Conservation (phyloP, 2,329 filamentous ascomycete genomes). For the Davidsoniella neocaledoniae region DNA sequence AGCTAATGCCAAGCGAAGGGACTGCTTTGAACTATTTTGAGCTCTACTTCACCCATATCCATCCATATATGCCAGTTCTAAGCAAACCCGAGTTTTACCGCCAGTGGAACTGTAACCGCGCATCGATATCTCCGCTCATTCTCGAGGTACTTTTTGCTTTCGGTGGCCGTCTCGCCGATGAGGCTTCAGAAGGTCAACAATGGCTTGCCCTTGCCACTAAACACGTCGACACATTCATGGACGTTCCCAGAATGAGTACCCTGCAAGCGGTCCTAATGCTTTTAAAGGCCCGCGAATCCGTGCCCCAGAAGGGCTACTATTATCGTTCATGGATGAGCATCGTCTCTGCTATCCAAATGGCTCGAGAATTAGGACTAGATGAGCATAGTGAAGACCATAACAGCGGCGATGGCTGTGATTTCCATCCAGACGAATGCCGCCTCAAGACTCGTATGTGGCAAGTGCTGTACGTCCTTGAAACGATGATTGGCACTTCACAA, state of each 20-base stretch:
- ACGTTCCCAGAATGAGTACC: conserved; percentile 76
- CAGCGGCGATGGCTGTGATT: conserved; percentile 52
- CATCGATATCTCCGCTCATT: conserved; percentile 75
- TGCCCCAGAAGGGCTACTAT: conserved; percentile 85
- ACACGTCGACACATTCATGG: conserved; percentile 86
- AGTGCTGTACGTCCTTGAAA: conserved; percentile 65
- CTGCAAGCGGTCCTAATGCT: conserved; percentile 79
- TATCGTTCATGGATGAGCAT: conserved; percentile 96
- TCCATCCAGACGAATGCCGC: conserved; percentile 56
- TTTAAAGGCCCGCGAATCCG: conserved; percentile 80
- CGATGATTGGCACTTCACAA: conserved; percentile 89
- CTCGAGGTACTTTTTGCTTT: conserved; percentile 87
- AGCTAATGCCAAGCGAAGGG: conserved; percentile 81
- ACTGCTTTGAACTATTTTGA: conserved; percentile 73
- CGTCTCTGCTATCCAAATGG: conserved; percentile 84
- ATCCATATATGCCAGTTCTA: conserved; percentile 82
- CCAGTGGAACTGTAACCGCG: conserved; percentile 70
- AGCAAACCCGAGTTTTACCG: conserved; percentile 71
- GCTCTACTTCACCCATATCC: conserved; percentile 77
- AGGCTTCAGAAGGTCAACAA: conserved; percentile 69
- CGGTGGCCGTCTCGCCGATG: conserved; percentile 65
- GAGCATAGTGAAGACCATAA: conserved; percentile 72
- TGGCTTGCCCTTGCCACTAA: conserved; percentile 90
- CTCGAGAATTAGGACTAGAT: conserved; percentile 74
- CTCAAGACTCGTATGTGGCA: conserved; percentile 85